A percentile compares a stretch with the other conserved stretches of the same genome.
Conservation (phyloP, 2,329 filamentous ascomycete species). For the Monilinia polystroma region DNA sequence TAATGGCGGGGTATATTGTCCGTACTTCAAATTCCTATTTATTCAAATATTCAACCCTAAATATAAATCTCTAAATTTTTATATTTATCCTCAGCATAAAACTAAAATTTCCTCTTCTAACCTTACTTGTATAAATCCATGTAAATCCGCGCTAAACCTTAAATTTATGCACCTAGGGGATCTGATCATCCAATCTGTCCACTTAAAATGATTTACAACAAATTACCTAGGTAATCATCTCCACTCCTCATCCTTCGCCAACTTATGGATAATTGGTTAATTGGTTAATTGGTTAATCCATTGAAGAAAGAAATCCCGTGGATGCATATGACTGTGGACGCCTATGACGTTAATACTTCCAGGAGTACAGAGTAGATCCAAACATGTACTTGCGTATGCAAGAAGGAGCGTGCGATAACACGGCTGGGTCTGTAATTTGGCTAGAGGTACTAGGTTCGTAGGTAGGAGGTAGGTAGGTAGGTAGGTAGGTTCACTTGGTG, state of each 20-base stretch:
- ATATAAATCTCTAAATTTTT: not conserved
- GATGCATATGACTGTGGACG: not conserved
- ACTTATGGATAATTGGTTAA: no score
- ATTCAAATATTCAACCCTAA: no score
- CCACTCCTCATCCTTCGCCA: no score
- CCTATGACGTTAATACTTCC: not conserved
- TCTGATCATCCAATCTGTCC: not conserved
- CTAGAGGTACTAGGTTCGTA: not conserved
- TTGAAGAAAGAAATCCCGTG: no score
- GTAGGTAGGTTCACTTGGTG: constrained; percentile 5
- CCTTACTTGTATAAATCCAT: no score
- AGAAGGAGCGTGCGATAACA: not conserved
- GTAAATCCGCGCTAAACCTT: constrained; percentile 4
- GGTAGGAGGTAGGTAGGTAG: not conserved
- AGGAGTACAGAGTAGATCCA: no score
- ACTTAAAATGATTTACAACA: not conserved
- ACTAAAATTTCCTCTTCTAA: no score
- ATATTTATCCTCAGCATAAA: constrained; percentile 12
- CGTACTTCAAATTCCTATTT: not conserved
- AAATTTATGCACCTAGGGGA: not conserved
- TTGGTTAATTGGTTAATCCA: no score
- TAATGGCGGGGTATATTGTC: constrained; percentile 1
- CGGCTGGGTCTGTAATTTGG: not conserved
- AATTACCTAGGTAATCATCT: no score
- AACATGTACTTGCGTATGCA: not conserved